Percentiles rank a stretch among this genome's conserved stretches.
These are phyloP conservation scores for Plantago coronopus DNA, from an alignment of 305 asterid species.

Conservation along the genomic window DNA sequence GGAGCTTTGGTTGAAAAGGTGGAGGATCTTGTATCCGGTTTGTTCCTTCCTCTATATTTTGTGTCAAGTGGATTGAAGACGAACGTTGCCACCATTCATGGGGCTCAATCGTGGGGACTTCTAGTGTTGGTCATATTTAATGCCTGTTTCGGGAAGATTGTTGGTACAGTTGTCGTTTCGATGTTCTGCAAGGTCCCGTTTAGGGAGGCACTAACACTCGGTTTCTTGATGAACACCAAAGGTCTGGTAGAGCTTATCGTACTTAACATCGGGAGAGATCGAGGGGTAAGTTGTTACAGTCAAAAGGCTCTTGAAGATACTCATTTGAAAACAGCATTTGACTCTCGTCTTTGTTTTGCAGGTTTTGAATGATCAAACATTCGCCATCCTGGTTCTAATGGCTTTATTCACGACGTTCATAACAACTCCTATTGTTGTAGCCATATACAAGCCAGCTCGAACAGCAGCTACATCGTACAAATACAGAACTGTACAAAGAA, in stretches of 20 bases:
- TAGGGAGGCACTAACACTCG: conserved; percentile 60
- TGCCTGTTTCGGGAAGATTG: conserved; percentile 78
- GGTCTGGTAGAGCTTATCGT: conserved; percentile 95
- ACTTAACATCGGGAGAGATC: conserved; percentile 80
- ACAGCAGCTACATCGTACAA: conserved; percentile 47
- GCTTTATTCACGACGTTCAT: conserved; percentile 87
- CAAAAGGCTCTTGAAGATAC: neutral
- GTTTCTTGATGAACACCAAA: conserved; percentile 86
- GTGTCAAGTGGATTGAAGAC: conserved; percentile 92
- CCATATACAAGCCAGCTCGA: conserved; percentile 67
- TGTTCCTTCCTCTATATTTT: conserved; percentile 82
- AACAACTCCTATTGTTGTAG: conserved; percentile 63
- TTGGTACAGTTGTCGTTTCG: conserved; percentile 59
- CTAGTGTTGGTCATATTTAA: conserved; percentile 64
- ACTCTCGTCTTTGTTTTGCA: conserved; percentile 23
- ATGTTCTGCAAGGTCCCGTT: conserved; percentile 51
- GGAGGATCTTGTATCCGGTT: conserved; percentile 84
- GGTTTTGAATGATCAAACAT: conserved; percentile 84
- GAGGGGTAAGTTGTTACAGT: conserved; percentile 48
- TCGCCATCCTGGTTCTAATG: conserved; percentile 85
- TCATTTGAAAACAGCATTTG: conserved; percentile 10
- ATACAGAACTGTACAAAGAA: conserved; percentile 55
- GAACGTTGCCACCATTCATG: conserved; percentile 70
- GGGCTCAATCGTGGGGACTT: conserved; percentile 88
- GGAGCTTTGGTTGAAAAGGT: conserved; percentile 79